Conservation (phyloP, 306 rosid genomes). For the Begonia peltatifolia region DNA sequence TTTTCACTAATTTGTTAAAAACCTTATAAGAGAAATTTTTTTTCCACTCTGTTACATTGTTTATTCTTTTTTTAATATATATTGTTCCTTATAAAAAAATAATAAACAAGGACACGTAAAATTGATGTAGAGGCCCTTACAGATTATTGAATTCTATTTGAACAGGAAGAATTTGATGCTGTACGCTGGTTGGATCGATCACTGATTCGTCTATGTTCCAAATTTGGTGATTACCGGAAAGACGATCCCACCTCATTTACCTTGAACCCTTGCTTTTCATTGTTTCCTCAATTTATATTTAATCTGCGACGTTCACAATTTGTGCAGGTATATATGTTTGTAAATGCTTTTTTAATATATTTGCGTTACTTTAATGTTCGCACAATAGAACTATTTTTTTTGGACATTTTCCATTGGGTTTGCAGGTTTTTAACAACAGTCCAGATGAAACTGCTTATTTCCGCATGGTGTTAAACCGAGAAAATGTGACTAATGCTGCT, state of each 20-base stretch:
- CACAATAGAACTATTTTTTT: neutral
- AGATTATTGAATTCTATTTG: neutral
- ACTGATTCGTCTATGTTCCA: slow-evolving; percentile 89
- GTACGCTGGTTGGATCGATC: slow-evolving; percentile 94
- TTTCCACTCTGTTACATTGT: too few relatives aligned
- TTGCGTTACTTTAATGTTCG: too few relatives aligned
- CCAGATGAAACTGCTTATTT: slow-evolving; percentile 99
- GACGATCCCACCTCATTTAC: slow-evolving; percentile 93
- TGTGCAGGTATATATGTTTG: slow-evolving; percentile 61
- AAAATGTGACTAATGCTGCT: slow-evolving; percentile 85
- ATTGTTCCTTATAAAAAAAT: neutral
- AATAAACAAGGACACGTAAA: neutral
- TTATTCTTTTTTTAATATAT: too few relatives aligned
- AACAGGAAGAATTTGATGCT: slow-evolving; percentile 89
- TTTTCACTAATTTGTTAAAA: too few relatives aligned
- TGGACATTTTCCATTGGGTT: slow-evolving; percentile 11
- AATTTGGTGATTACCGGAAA: slow-evolving; percentile 94
- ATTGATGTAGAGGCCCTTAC: too few relatives aligned
- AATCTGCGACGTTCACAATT: slow-evolving; percentile 91
- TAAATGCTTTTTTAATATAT: too few relatives aligned
- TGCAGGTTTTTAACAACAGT: slow-evolving; percentile 97
- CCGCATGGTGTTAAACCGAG: slow-evolving; percentile 82
- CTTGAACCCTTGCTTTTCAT: slow-evolving; percentile 68
- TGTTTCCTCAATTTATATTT: slow-evolving; percentile 93
- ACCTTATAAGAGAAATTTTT: too few relatives aligned